Evolutionary conservation across 345 rosid genomes (phyloP).

Genomic region (Gossypium ekmanianum): DNA sequence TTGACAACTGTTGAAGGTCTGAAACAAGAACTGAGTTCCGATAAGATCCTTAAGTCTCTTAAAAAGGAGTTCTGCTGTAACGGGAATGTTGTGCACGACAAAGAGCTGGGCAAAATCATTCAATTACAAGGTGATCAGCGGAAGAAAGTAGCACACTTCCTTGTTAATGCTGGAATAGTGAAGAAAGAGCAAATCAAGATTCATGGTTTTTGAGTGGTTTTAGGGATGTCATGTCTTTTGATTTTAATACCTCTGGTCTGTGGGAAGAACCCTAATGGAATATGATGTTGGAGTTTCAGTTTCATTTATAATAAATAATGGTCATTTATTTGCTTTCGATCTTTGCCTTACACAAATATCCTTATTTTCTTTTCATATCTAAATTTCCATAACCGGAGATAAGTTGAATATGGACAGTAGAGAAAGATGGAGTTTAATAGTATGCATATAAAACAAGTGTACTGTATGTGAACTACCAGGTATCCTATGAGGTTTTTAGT

Average conservation of each 20-base stretch:
- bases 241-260: background rate
- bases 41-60: conserved; percentile 71
- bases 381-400: too few species aligned
- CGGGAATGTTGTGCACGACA: conserved; percentile 85
- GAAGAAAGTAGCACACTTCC: conserved; percentile 67
- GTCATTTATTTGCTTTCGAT: background rate
- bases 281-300: background rate
- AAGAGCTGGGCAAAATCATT: conserved; percentile 77
- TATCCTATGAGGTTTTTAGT: background rate
- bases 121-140: conserved; percentile 98
- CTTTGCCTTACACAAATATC: too few species aligned
- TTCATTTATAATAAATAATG: background rate
- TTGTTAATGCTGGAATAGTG: conserved; percentile 54
- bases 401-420: too few species aligned
- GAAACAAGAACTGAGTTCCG: conserved; percentile 60
- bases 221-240: background rate
- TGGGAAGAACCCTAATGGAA: background rate
- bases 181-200: background rate
- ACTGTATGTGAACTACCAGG: too few species aligned
- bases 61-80: conserved; percentile 86
- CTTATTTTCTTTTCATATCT: too few species aligned
- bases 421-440: background rate
- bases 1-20: conserved; percentile 71
- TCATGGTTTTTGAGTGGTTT: background rate
- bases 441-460: too few species aligned